phyloP scores from a whole-genome alignment of 2,329 filamentous ascomycete genomes.

The Xylariaceae sp. region DNA sequence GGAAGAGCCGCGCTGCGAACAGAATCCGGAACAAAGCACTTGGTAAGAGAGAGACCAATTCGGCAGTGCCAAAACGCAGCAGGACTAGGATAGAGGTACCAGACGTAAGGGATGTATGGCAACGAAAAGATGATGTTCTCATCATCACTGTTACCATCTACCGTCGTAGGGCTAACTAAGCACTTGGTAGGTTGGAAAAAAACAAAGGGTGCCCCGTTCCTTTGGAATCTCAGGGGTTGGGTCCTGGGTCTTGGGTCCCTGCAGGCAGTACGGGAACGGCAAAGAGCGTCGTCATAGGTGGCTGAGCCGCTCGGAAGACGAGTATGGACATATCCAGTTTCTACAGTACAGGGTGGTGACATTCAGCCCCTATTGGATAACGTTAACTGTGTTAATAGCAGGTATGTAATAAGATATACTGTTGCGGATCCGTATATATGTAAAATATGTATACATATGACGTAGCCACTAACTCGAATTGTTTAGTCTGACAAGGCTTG shows the following conservation, averaged over 20 bases:
- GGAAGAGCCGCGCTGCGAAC: conserved; percentile 4
- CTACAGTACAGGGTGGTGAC: no score
- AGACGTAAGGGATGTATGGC: not conserved
- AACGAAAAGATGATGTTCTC: not conserved
- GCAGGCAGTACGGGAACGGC: not conserved
- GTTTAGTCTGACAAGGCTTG: no score
- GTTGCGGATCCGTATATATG: no score
- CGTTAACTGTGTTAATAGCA: no score
- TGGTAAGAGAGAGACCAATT: not conserved
- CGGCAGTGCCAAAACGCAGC: no score
- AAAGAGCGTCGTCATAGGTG: not conserved
- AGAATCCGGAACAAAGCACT: conserved; percentile 3
- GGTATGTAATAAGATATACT: no score
- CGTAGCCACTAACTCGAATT: no score
- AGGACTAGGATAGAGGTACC: not conserved
- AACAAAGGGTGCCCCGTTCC: not conserved
- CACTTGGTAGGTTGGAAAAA: not conserved
- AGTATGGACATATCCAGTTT: not conserved
- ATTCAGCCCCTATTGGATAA: no score
- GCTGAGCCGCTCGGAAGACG: not conserved
- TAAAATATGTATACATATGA: no score
- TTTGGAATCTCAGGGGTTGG: not conserved
- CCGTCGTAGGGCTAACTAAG: not conserved
- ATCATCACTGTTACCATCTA: not conserved
- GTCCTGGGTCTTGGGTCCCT: not conserved